Conservation (phyloP, 805 yeast genomes). For the Kluyveromyces aestuarii region DNA sequence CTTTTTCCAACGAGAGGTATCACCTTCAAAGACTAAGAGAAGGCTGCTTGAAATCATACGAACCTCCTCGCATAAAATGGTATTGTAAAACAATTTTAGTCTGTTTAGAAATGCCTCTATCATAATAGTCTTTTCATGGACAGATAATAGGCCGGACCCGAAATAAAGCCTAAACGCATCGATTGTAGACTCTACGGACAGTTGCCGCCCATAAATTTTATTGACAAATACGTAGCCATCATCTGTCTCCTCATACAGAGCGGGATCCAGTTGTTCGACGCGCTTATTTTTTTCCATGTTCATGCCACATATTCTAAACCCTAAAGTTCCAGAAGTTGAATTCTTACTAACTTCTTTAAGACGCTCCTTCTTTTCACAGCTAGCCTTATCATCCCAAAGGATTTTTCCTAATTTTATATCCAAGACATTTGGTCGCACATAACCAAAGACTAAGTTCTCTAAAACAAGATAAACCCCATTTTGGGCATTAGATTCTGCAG, state of each 20-base stretch:
- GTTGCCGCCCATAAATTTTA: constrained; percentile 62
- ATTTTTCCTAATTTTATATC: constrained; percentile 77
- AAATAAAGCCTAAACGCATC: constrained; percentile 41
- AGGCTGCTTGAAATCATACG: constrained; percentile 66
- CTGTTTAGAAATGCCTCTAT: constrained; percentile 44
- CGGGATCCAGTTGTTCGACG: constrained; percentile 12
- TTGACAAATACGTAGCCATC: constrained; percentile 44
- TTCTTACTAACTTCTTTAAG: constrained; percentile 50
- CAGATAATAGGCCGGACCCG: constrained; percentile 29
- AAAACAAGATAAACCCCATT: constrained; percentile 44
- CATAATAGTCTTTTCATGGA: constrained; percentile 30
- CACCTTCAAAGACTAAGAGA: constrained; percentile 67
- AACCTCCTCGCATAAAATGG: constrained; percentile 52
- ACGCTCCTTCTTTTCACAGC: constrained; percentile 51
- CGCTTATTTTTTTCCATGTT: constrained; percentile 32
- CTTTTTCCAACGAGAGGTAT: constrained; percentile 42
- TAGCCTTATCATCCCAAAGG: constrained; percentile 55
- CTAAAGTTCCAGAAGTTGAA: constrained; percentile 76
- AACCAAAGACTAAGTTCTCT: constrained; percentile 59
- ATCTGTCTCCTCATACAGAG: constrained; percentile 14
- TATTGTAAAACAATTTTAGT: constrained; percentile 55
- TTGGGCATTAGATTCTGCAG: neutral
- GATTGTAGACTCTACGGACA: constrained; percentile 35
- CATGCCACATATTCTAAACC: constrained; percentile 86
- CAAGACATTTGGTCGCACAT: constrained; percentile 55